A percentile compares a stretch with the other conserved stretches of the same genome.
Conservation (phyloP, 75 land plant species). For the Pinus taeda region DNA sequence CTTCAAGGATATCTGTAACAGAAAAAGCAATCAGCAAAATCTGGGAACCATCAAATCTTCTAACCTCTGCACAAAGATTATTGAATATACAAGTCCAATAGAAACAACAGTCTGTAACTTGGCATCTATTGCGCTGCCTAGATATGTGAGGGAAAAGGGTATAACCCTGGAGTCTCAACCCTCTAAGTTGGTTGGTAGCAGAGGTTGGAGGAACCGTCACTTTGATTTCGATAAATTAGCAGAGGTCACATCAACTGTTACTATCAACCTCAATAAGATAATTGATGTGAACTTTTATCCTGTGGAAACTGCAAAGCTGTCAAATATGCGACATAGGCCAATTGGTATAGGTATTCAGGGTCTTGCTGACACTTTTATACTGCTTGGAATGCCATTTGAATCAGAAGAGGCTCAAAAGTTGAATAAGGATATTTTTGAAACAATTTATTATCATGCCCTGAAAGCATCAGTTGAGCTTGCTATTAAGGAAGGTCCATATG, state of each 20-base stretch:
- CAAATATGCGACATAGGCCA: conserved; percentile 91
- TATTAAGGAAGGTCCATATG: conserved; percentile 79
- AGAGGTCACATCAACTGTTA: conserved; percentile 84
- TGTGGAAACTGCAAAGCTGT: conserved; percentile 81
- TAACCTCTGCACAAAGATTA: conserved; percentile 92
- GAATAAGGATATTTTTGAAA: conserved; percentile 97
- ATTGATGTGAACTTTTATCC: conserved; percentile 96
- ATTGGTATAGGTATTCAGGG: conserved; percentile 98
- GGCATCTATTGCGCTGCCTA: conserved; percentile 91
- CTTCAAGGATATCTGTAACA: conserved; percentile 95
- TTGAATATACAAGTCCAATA: conserved; percentile 83
- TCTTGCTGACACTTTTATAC: conserved; percentile 91
- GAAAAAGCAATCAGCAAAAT: conserved; percentile 97
- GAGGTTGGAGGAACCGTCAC: conserved; percentile 61
- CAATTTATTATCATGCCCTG: conserved; percentile 91
- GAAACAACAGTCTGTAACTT: conserved; percentile 98
- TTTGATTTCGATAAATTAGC: conserved; percentile 97
- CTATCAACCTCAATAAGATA: conserved; percentile 88
- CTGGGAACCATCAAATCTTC: conserved; percentile 97
- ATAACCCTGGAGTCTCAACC: conserved; percentile 88
- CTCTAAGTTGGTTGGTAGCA: conserved; percentile 91
- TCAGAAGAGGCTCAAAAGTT: conserved; percentile 90
- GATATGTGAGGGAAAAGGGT: conserved; percentile 92
- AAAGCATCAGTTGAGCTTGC: conserved; percentile 81
- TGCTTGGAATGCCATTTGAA: conserved; percentile 98